phyloP scores from a whole-genome alignment of 495 filamentous ascomycete genomes.

The Paragyromitra xinjiangensis region DNA sequence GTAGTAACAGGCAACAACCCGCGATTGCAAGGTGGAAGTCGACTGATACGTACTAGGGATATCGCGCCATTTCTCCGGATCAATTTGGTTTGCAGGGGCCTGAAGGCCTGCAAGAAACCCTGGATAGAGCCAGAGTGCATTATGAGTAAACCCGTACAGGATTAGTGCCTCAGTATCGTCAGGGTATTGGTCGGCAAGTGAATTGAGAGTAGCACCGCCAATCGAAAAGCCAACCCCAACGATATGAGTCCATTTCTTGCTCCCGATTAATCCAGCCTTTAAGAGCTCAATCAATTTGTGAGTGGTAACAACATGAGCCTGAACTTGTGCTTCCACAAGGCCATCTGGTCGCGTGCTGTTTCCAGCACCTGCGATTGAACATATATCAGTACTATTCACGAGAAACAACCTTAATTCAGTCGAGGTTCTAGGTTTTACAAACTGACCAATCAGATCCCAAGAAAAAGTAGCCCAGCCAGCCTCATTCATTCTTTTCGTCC shows the following conservation, averaged over 20 bases:
- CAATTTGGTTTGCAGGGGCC: slow-evolving; percentile 46
- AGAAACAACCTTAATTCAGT: slow-evolving; percentile 18
- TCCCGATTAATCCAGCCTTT: slow-evolving; percentile 33
- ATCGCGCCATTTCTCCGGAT: slow-evolving; percentile 40
- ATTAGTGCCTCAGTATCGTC: slow-evolving; percentile 47
- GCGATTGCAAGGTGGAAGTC: slow-evolving; percentile 40
- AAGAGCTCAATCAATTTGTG: slow-evolving; percentile 52
- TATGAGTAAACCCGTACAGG: slow-evolving; percentile 41
- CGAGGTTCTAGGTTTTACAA: slow-evolving; percentile 10
- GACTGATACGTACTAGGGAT: slow-evolving; percentile 42
- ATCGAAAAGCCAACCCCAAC: slow-evolving; percentile 48
- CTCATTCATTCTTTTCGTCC: slow-evolving; percentile 44
- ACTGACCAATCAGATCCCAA: slow-evolving; percentile 36
- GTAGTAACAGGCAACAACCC: slow-evolving; percentile 47
- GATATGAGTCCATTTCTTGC: slow-evolving; percentile 42
- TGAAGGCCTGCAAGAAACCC: slow-evolving; percentile 51
- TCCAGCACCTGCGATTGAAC: slow-evolving; percentile 19
- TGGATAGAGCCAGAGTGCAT: slow-evolving; percentile 41
- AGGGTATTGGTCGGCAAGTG: slow-evolving; percentile 48
- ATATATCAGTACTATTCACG: slow-evolving; percentile 5
- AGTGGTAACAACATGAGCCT: slow-evolving; percentile 54
- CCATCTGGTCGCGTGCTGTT: slow-evolving; percentile 52
- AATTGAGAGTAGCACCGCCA: slow-evolving; percentile 38
- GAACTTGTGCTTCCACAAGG: slow-evolving; percentile 51
- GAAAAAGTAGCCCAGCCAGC: slow-evolving; percentile 52